phyloP scores from a whole-genome alignment of 257 asterid species.

The Fraxinus pennsylvanica region DNA sequence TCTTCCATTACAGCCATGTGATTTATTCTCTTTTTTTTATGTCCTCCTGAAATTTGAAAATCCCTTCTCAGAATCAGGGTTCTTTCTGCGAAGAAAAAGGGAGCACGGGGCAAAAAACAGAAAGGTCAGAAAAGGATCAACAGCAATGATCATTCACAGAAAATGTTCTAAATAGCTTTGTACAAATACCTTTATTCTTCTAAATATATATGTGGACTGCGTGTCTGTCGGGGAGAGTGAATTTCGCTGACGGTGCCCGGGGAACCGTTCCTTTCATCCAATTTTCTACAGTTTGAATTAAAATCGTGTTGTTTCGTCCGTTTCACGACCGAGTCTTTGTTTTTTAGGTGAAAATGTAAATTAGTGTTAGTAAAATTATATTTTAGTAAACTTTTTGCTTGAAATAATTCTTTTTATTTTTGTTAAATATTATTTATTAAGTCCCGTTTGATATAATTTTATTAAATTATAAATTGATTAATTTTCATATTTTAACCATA shows the following conservation, averaged over 20 bases:
- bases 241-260: not conserved
- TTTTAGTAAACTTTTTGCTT: no score
- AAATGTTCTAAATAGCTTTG: not conserved
- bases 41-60: not conserved
- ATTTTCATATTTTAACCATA: no score
- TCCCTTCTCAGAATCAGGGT: not conserved
- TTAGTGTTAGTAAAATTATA: no score
- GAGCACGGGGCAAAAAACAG: not conserved
- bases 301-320: no score
- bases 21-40: not conserved
- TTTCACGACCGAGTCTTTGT: no score
- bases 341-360: no score
- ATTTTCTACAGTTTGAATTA: no score
- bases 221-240: not conserved
- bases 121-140: not conserved
- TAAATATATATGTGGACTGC: not conserved
- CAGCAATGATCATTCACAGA: not conserved
- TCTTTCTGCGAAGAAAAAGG: not conserved
- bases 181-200: no score
- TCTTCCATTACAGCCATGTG: conserved; percentile 34
- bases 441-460: no score
- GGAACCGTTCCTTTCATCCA: not conserved
- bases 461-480: no score
- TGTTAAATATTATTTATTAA: no score
- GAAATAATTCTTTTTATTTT: no score